phyloP scores from a whole-genome alignment of 2,329 filamentous ascomycete species.

The Cladosporium oxysporum region DNA sequence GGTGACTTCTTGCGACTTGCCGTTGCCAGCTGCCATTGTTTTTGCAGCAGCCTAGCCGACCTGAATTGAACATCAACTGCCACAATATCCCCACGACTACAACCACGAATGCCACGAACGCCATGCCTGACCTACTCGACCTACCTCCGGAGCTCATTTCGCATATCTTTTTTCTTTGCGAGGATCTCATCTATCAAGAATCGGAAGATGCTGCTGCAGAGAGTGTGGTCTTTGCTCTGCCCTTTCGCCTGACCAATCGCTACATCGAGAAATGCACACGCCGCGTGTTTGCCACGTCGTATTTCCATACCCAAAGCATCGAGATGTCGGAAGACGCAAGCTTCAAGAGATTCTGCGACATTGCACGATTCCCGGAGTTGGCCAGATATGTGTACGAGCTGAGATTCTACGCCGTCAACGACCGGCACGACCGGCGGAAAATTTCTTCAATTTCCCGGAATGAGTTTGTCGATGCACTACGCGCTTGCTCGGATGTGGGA shows the following conservation, averaged over 20 bases:
- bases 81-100: too few relatives aligned
- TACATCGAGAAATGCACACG: neutral
- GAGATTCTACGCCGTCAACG: neutral
- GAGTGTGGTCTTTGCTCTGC: too few relatives aligned
- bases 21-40: too few relatives aligned
- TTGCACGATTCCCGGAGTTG: neutral
- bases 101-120: neutral
- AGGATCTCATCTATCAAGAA: neutral
- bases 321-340: neutral
- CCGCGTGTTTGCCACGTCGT: neutral
- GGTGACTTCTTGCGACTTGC: too few relatives aligned
- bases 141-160: neutral
- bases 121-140: neutral
- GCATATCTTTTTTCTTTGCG: neutral
- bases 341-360: neutral
- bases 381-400: neutral
- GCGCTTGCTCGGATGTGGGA: neutral
- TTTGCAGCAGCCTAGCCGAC: too few relatives aligned
- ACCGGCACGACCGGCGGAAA: neutral
- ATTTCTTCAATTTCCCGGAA: neutral
- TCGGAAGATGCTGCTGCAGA: neutral
- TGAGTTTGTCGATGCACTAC: neutral
- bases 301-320: neutral
- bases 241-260: neutral
- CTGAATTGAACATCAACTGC: too few relatives aligned